Evolutionary conservation across 192 early-diverging fungal genomes (phyloP), one percentile per base, ranked within the genome.

Genomic region (Phycomyces nitens): DNA sequence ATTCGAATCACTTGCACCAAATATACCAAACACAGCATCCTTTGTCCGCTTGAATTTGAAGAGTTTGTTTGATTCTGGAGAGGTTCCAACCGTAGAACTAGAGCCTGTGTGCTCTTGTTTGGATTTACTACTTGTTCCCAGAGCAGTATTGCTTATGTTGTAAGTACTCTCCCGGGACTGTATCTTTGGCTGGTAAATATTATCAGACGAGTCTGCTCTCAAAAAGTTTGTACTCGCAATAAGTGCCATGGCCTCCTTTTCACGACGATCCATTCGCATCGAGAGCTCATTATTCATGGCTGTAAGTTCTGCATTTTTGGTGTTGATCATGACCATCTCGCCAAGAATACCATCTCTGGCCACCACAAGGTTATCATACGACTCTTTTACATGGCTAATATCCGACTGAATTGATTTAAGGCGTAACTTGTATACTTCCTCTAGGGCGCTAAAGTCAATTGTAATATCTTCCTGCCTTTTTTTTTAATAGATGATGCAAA

Each of bases 251-350:
- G 56, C 50, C 40, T 63, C 61, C 3, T 12, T 51, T 40, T 63
- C 61, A 9, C 58, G 58, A 9, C 41, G 58, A 7, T 38, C 58
- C 12, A 60, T 41, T 14, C 41, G 40, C 11, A 21, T 14, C 2
- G 58, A 40, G 9, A 60, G 42, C n/a, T 60, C 44, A 47, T 60
- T 60, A 20, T 60, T 60, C 43, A 60, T 47, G 12, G 15, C 24
- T 23, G 34, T 60, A 20, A 60, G 23, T 23, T 60, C 58, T 11
- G 58, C 43, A 41, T 60, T 60, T 49, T 60, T 60, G 1, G 40
- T 60, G 43, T 60, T 60, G 9, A 60, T 23, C 41, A 60, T n/a
- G 24, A 60, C 26, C 41, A 60, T 60, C 20, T 60, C 58, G 10
- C 47, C 22, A 9, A 60, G 11, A 24, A 41, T 47, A 26, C 43